Base-by-base conservation (phyloP, 2,329 filamentous ascomycete genomes). In the Cladosporium sp. region DNA sequence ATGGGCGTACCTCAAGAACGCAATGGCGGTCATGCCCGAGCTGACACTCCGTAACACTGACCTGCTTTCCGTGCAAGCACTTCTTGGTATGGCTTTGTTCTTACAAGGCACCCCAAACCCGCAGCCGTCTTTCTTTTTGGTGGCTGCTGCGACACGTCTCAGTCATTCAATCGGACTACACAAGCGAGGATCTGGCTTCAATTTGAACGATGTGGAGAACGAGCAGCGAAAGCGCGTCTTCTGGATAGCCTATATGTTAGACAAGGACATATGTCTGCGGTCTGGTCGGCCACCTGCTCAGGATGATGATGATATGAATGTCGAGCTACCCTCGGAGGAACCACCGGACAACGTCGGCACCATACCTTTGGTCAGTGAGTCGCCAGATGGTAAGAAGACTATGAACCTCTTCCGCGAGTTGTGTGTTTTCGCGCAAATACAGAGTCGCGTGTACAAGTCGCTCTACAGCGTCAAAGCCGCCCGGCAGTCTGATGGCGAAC, bases 81-180 rank as follows among this genome's bases (percentile, higher is more conserved):
- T 99, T 49, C 79, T 97, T 25, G 94, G 92, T 60, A 96, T 97
- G 88, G 84, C 92, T 2, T 80, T 97, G 15, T 99, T 97, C 76
- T 83, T 99, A 75, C 91, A 97, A 72, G 94, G 94, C 63, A 97
- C 94, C 0, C 93, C 94, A 0, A 99, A 97, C 68, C 94, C 93
- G 0, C 94, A 99, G 67, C 93, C 94, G 1, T 89, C 90, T 2
- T 97, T 95, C 72, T 88, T 96, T 67, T 82, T 97, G 51, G 88
- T 97, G 30, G 90, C 93, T 5, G 90, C 92, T 12, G 94, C 94
- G 3, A 93, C 97, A 64, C 84, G 94, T 55, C 80, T 96, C 19
- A 89, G 93, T 1, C 93, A 97, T 72, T 96, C 88, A 69, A 97
- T 99, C 68, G 94, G 94, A 19, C 81, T 99, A 37, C 94, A 99